Conservation (phyloP, 495 filamentous ascomycete species). For the Xylaria grammica region DNA sequence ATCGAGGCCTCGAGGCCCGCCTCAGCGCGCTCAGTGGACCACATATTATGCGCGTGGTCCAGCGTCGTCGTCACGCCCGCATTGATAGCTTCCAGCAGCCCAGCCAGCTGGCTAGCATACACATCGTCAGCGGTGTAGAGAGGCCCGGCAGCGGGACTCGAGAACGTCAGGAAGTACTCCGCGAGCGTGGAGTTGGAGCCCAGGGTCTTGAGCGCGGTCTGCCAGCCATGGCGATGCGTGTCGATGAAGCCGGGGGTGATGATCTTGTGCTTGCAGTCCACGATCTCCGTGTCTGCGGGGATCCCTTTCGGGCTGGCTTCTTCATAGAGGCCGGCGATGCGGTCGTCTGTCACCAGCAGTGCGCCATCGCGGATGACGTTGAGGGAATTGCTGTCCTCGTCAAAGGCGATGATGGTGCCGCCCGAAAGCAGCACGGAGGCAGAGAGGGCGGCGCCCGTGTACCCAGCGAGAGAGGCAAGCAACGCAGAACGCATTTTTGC, state of each 20-base stretch:
- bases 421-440: constrained; percentile 43
- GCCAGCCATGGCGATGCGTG: constrained; percentile 66
- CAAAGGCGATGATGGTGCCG: constrained; percentile 51
- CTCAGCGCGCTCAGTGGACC: constrained; percentile 44
- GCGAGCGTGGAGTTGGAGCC: constrained; percentile 35
- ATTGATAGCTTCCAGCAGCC: constrained; percentile 57
- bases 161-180: constrained; percentile 30
- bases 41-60: constrained; percentile 60
- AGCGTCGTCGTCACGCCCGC: constrained; percentile 63
- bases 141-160: constrained; percentile 28
- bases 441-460: constrained; percentile 16
- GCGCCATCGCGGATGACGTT: constrained; percentile 46
- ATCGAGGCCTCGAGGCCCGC: constrained; percentile 45
- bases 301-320: constrained; percentile 24
- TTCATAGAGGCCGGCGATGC: constrained; percentile 42
- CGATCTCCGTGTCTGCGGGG: constrained; percentile 35
- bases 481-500: constrained; percentile 17
- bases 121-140: constrained; percentile 54
- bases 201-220: constrained; percentile 54
- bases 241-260: constrained; percentile 64
- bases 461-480: constrained; percentile 9
- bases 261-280: constrained; percentile 62
- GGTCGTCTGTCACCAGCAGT: constrained; percentile 45
- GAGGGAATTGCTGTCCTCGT: constrained; percentile 40
- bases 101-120: constrained; percentile 60